phyloP scores from a whole-genome alignment of 1,284 basidiomycete species.

The Xerocomus minutiporus region DNA sequence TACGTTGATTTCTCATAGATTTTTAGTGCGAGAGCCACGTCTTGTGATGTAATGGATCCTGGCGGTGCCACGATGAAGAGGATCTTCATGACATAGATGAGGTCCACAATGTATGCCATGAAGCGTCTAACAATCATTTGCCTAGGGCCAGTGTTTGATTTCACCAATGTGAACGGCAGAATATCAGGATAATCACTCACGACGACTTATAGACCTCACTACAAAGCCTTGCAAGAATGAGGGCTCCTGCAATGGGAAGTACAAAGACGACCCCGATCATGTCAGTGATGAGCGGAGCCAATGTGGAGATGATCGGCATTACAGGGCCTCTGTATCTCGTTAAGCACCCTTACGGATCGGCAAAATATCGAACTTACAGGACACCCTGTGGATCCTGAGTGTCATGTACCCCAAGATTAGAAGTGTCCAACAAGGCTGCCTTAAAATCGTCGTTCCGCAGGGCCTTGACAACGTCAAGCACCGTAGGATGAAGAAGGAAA shows the following conservation, averaged over 20 bases:
- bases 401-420: background rate
- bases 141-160: background rate
- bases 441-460: background rate
- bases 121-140: background rate
- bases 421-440: background rate
- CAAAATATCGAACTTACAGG: background rate
- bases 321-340: background rate
- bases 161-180: background rate
- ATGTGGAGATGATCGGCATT: background rate
- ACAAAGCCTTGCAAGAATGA: background rate
- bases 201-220: background rate
- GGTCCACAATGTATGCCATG: background rate
- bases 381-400: background rate
- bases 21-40: background rate
- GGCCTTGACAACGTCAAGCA: background rate
- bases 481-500: background rate
- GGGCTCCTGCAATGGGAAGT: background rate
- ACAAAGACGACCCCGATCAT: background rate
- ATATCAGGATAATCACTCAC: background rate
- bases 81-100: conserved; percentile 2
- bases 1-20: background rate
- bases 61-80: background rate
- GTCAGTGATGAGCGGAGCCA: background rate
- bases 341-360: background rate
- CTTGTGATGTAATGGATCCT: background rate